Base-by-base conservation (phyloP, 805 yeast genomes). In the Barnettozyma sp. region DNA sequence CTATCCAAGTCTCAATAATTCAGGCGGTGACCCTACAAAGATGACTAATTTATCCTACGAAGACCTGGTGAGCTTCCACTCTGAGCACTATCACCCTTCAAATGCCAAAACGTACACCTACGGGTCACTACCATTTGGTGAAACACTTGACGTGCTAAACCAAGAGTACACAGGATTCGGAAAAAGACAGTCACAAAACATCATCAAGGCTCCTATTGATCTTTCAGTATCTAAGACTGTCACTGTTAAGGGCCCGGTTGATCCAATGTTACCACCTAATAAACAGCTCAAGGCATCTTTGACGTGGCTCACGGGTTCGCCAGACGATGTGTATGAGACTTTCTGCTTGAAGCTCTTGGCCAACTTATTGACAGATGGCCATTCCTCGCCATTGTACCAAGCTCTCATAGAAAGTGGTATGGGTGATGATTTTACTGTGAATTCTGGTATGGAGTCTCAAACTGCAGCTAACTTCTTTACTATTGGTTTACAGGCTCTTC, bases 11-110 rank as follows among this genome's bases (percentile, higher is more conserved):
- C 64, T 92, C 49, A 72, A 86, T 53, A 86, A 86, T 60, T 81
- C 95, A 2, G 98, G 97, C 22, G 98, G 98, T 39, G 95, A 90
- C 54, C 98, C 98, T 1, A 58, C 70, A 15, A 65, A 69, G 35
- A 92, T 92, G 39, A 83, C 95, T 0, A 70, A 76, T 42, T 63
- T 90, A 41, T 63, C 70, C 7, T 82, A 90, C 54, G 77, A 78
- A 44, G 94, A 85, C 41, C 66, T 92, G 39, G 63, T 81, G 5
- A 78, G 78, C 16, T 92, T 85, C 64, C 97, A 92, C 51, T 56
- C 66, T 6, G 53, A 59, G 3, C 73, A 81, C 49, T 92, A 92
- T 56, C 96, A 88, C 55, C 97, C 98, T 3, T 80, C 94, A 2
- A 92, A 90, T 56, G 75, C 94, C 3, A 75, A 68, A 49, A 82